Percentiles rank a stretch among this genome's conserved stretches.
These are phyloP conservation scores for Tephrocybe sp. DNA, from an alignment of 768 basidiomycete species.

Conservation along the genomic window DNA sequence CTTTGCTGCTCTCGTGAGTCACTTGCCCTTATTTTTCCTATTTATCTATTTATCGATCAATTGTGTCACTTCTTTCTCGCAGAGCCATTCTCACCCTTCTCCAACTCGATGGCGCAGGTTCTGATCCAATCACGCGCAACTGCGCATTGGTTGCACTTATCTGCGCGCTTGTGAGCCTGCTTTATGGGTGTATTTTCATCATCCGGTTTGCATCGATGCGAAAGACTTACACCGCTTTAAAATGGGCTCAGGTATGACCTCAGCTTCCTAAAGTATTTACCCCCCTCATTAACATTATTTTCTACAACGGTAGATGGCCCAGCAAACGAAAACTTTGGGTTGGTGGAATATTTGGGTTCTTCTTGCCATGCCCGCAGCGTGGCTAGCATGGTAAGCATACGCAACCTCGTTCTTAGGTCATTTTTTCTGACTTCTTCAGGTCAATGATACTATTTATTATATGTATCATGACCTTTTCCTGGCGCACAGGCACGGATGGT, in stretches of 20 bases:
- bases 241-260: slow-evolving; percentile 54
- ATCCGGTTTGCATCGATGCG: slow-evolving; percentile 60
- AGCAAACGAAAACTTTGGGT: slow-evolving; percentile 25
- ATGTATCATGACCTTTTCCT: slow-evolving; percentile 65
- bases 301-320: slow-evolving; percentile 51
- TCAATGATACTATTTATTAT: slow-evolving; percentile 65
- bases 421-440: slow-evolving; percentile 27
- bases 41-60: not conserved
- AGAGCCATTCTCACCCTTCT: slow-evolving; percentile 22
- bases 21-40: not conserved
- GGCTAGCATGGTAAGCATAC: slow-evolving; percentile 60
- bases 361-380: slow-evolving; percentile 61
- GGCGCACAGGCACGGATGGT: slow-evolving; percentile 61
- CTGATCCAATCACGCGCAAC: slow-evolving; percentile 51
- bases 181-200: slow-evolving; percentile 61
- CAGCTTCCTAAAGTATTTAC: not conserved
- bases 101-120: slow-evolving; percentile 29
- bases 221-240: slow-evolving; percentile 55
- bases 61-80: not conserved
- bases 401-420: not conserved
- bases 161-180: slow-evolving; percentile 57
- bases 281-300: not conserved
- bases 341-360: slow-evolving; percentile 64
- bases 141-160: slow-evolving; percentile 48
- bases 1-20: slow-evolving; percentile 18